A percentile compares a stretch with the other conserved stretches of the same genome.
Conservation (phyloP, 192 early-diverging fungal genomes). For the Borealophlyctis nickersoniae region DNA sequence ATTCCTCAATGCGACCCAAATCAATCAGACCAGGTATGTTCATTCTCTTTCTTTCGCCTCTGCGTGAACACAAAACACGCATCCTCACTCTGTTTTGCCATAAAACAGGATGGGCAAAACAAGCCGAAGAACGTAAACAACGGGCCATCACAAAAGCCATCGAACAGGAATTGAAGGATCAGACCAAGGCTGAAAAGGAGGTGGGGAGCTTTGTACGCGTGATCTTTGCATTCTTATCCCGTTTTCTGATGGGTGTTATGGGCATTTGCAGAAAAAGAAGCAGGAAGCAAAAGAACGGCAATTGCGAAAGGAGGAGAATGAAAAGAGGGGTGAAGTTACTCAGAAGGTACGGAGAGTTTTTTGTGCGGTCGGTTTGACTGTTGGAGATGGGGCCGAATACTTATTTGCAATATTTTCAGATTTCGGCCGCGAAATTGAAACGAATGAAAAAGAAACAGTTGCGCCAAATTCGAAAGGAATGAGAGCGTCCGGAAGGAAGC, state of each 20-base stretch:
- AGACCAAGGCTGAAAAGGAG: conserved; percentile 49
- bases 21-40: conserved; percentile 26
- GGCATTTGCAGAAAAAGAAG: conserved; percentile 40
- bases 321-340: conserved; percentile 40
- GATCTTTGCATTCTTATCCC: no score
- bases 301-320: conserved; percentile 50
- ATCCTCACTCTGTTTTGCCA: no score
- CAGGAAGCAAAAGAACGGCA: conserved; percentile 48
- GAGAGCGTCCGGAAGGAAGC: no score
- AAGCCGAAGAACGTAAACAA: conserved; percentile 45
- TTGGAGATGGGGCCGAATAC: background rate
- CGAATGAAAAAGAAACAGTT: conserved; percentile 57
- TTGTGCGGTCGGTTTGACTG: background rate
- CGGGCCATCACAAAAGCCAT: conserved; percentile 43
- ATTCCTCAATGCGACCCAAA: conserved; percentile 27
- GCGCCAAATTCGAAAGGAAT: conserved; percentile 31
- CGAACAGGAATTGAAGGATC: conserved; percentile 51
- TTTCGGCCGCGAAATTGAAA: conserved; percentile 47
- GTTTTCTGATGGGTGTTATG: conserved; percentile 27
- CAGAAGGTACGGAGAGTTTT: conserved; percentile 36
- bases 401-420: conserved; percentile 13
- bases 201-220: no score
- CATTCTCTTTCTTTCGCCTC: no score
- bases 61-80: background rate
- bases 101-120: conserved; percentile 50